Percentiles rank a stretch among this genome's conserved stretches.
Evolutionary conservation across 2,329 filamentous ascomycete genomes (phyloP).

Genomic region (Aureobasidium sp.): DNA sequence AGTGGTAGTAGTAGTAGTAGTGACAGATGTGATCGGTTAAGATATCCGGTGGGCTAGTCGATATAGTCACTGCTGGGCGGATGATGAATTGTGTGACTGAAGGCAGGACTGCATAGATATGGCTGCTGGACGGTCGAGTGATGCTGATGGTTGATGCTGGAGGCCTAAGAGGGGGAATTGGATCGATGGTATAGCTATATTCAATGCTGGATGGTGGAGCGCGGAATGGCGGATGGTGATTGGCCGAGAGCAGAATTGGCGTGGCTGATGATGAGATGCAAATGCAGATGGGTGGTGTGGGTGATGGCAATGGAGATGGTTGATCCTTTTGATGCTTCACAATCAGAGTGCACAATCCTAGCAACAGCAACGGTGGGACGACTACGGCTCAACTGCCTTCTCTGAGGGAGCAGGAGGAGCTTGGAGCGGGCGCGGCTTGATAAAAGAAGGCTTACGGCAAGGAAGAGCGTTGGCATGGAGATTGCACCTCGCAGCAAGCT

Average conservation of each 20-base stretch:
- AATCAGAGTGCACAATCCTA: background rate
- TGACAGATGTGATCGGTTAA: background rate
- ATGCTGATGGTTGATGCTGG: background rate
- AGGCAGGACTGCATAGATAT: slow-evolving; percentile 8
- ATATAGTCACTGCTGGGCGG: background rate
- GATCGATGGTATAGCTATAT: slow-evolving; percentile 6
- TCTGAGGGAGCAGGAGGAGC: background rate
- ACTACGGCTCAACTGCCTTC: slow-evolving; percentile 10
- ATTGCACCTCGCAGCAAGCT: slow-evolving; percentile 11
- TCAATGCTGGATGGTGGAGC: background rate
- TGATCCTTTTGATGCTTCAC: background rate
- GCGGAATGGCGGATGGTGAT: background rate
- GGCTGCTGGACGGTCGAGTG: background rate
- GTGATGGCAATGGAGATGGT: background rate
- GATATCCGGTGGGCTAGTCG: background rate
- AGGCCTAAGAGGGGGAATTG: background rate
- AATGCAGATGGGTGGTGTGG: background rate
- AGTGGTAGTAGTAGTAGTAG: background rate
- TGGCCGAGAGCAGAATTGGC: background rate
- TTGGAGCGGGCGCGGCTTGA: slow-evolving; percentile 10
- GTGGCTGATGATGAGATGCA: background rate
- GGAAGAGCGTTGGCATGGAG: slow-evolving; percentile 13
- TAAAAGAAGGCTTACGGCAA: slow-evolving; percentile 12
- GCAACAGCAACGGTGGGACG: background rate
- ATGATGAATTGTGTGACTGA: background rate